Base-by-base conservation (phyloP, 768 basidiomycete genomes). In the Mycena vitilis region DNA sequence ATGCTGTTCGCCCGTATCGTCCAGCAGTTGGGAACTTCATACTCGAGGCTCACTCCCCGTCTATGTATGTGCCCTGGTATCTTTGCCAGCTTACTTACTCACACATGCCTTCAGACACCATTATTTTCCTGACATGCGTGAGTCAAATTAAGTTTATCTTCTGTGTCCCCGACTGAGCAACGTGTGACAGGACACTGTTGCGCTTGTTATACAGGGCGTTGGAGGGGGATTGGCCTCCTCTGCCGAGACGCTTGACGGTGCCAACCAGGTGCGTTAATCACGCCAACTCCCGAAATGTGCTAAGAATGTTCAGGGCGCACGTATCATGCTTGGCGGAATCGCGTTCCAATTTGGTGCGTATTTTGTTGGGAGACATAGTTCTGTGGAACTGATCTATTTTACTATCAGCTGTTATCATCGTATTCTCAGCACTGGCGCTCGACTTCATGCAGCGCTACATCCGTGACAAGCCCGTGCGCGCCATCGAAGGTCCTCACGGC, bases 321-420 rank as follows among this genome's bases (percentile, higher is more conserved):
- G 63, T 15, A 42, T 69, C 22, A 90, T 91, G 89, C 81, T 90
- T 13, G 87, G 78, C 3, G 91, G 91, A 55, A 91, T 93, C 66
- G 79, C 80, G 16, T 84, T 91, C 72, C 90, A 92, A 73, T 77
- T 90, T 30, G 72, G 84, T 84, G 63, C 37, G 81, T 69, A 12
- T 10, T 2, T 36, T n/a, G 40, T 36, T 15, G n/a, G n/a, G n/a
- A n/a, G n/a, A n/a, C n/a, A n/a, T n/a, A n/a, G n/a, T n/a, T n/a
- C n/a, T n/a, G n/a, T n/a, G n/a, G n/a, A n/a, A n/a, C n/a, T 10
- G 22, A 47, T 42, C 3, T 15, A 25, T 53, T 20, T 38, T 15
- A 8, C 47, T 23, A 25, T 4, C 66, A 87, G 87, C 77, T 13
- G 80, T 81, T 51, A 83, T 88, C 59, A 71, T 78, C 2, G 54